Evolutionary conservation across 805 yeast genomes (phyloP).

Genomic region (Starmerella asiatica): DNA sequence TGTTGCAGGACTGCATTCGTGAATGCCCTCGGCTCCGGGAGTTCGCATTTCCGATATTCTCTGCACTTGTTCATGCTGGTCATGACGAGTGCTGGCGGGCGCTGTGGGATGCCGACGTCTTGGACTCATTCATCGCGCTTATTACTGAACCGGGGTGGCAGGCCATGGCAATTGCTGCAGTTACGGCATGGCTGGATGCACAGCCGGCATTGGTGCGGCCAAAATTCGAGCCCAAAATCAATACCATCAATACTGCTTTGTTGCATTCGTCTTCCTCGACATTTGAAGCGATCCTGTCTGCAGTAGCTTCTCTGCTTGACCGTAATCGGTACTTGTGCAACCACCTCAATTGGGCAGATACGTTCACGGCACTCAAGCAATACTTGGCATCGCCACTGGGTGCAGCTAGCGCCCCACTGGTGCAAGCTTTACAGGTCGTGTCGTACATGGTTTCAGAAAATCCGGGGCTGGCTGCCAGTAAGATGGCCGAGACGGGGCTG

Average conservation of each 20-base stretch:
- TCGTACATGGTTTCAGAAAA: constrained; percentile 6
- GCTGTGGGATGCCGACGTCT: constrained; percentile 30
- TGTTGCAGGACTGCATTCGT: constrained; percentile 30
- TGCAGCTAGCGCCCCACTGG: constrained; percentile 9
- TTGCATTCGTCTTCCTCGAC: constrained; percentile 3
- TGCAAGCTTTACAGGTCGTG: constrained; percentile 14
- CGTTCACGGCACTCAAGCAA: constrained; percentile 6
- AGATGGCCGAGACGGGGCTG: constrained; percentile 1
- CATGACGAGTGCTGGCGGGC: constrained; percentile 27
- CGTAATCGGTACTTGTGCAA: constrained; percentile 9
- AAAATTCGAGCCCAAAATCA: constrained; percentile 1
- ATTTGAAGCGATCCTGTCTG: constrained; percentile 13
- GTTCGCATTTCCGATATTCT: constrained; percentile 39
- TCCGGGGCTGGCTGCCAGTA: neutral
- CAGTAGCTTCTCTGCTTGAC: constrained; percentile 12
- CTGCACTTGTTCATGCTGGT: constrained; percentile 40
- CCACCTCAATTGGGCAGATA: constrained; percentile 3
- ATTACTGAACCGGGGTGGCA: constrained; percentile 45
- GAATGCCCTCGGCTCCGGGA: constrained; percentile 37
- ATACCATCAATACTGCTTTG: constrained; percentile 7
- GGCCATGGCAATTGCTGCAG: constrained; percentile 40
- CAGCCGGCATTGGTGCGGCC: constrained; percentile 14
- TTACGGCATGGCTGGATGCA: constrained; percentile 28
- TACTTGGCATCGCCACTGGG: constrained; percentile 1
- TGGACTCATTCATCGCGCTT: constrained; percentile 30